phyloP scores from a whole-genome alignment of 257 asterid genomes.

The Coffea canephora region DNA sequence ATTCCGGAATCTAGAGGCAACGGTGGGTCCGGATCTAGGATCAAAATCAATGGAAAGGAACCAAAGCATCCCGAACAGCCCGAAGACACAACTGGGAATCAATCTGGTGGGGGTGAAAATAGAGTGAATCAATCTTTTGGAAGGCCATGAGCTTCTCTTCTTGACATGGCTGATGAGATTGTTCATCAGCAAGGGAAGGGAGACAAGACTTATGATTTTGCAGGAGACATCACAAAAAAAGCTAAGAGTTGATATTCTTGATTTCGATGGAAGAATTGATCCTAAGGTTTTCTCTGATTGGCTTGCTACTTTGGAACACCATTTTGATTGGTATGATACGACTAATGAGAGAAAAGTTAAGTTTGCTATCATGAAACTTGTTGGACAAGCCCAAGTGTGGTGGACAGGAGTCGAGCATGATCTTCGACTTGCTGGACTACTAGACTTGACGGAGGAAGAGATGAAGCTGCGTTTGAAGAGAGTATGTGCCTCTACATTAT shows the following conservation, averaged over 20 bases:
- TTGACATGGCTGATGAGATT: not conserved
- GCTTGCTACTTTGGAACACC: not conserved
- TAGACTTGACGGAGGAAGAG: not conserved
- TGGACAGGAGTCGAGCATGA: not conserved
- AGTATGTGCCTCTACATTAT: not conserved
- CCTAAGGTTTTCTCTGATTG: not conserved
- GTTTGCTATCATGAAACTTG: not conserved
- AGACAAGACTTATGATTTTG: not conserved
- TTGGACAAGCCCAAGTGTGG: not conserved
- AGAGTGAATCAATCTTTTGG: not conserved
- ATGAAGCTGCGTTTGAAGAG: not conserved
- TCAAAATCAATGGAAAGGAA: not conserved
- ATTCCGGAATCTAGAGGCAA: not conserved
- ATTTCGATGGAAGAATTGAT: not conserved
- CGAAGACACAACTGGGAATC: not conserved
- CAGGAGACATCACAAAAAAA: not conserved
- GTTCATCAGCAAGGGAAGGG: not conserved
- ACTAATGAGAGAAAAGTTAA: not conserved
- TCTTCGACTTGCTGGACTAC: not conserved
- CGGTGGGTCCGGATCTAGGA: not conserved
- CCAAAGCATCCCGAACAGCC: rapidly evolving
- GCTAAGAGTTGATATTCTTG: not conserved
- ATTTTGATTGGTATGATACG: not conserved
- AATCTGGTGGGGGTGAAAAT: not conserved
- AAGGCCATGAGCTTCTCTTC: not conserved